Conservation (phyloP, 2,329 filamentous ascomycete genomes). For the Scleromitrula shiraiana region DNA sequence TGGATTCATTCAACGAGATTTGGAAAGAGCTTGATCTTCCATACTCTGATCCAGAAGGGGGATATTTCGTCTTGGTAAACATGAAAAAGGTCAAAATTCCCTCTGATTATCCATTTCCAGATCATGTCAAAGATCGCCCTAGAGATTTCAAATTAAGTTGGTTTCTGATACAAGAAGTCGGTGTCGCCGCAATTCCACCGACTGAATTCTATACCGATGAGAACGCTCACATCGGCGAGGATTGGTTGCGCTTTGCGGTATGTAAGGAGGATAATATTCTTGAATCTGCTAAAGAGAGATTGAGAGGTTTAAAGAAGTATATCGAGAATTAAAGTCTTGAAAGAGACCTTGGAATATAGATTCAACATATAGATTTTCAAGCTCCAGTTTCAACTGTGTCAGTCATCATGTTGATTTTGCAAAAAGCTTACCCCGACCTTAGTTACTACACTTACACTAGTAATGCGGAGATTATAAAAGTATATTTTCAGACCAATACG, state of each 20-base stretch:
- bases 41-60: slow-evolving; percentile 72
- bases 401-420: too few species aligned
- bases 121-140: slow-evolving; percentile 76
- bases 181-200: slow-evolving; percentile 90
- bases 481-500: not conserved
- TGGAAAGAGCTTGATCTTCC: slow-evolving; percentile 66
- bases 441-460: too few species aligned
- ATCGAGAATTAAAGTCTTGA: slow-evolving; percentile 38
- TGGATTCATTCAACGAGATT: slow-evolving; percentile 76
- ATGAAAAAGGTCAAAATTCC: slow-evolving; percentile 82
- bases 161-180: slow-evolving; percentile 95
- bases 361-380: not conserved
- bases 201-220: slow-evolving; percentile 91
- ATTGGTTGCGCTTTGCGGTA: slow-evolving; percentile 91
- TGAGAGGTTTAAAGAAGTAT: slow-evolving; percentile 35
- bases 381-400: not conserved
- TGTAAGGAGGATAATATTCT: slow-evolving; percentile 89
- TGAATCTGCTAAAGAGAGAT: slow-evolving; percentile 67
- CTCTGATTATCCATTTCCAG: slow-evolving; percentile 76
- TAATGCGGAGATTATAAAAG: not conserved
- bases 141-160: slow-evolving; percentile 91
- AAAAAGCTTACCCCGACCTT: too few species aligned
- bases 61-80: slow-evolving; percentile 96
- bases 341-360: not conserved
- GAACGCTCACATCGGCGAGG: slow-evolving; percentile 79